Percentiles rank a stretch among this genome's conserved stretches.
These are phyloP conservation scores for Iberis pinnata DNA, from an alignment of 345 rosid species.

Conservation along the genomic window DNA sequence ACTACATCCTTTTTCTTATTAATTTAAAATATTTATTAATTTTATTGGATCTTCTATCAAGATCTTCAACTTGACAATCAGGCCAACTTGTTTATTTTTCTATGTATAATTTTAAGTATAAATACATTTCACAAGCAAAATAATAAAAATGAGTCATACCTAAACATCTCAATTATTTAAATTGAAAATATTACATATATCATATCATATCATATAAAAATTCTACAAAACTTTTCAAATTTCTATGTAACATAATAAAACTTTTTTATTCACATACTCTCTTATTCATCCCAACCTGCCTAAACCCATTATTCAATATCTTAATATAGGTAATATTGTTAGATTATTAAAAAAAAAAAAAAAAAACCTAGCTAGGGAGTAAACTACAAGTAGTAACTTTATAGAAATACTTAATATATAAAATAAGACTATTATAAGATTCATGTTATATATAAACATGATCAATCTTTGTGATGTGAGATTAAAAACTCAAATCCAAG, in stretches of 20 bases:
- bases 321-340: background rate
- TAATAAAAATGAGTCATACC: too few species aligned
- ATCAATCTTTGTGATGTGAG: background rate
- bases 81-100: background rate
- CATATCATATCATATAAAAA: too few species aligned
- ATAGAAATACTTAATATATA: slow-evolving; percentile 5
- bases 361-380: too few species aligned
- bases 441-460: slow-evolving; percentile 16
- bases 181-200: slow-evolving; percentile 1
- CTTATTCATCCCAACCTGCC: slow-evolving; percentile 21
- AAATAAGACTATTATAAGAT: slow-evolving; percentile 4
- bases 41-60: background rate
- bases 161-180: background rate
- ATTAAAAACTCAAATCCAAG: slow-evolving; percentile 56
- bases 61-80: too few species aligned
- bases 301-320: slow-evolving; percentile 8
- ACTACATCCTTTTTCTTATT: background rate
- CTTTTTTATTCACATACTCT: too few species aligned
- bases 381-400: slow-evolving; percentile 19
- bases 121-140: background rate
- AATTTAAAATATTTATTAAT: background rate
- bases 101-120: too few species aligned
- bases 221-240: slow-evolving; percentile 19
- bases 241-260: too few species aligned
- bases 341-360: background rate